Percentiles rank a stretch among this genome's conserved stretches.
Evolutionary conservation across 306 rosid species (phyloP).

Genomic region (Glycine soja): DNA sequence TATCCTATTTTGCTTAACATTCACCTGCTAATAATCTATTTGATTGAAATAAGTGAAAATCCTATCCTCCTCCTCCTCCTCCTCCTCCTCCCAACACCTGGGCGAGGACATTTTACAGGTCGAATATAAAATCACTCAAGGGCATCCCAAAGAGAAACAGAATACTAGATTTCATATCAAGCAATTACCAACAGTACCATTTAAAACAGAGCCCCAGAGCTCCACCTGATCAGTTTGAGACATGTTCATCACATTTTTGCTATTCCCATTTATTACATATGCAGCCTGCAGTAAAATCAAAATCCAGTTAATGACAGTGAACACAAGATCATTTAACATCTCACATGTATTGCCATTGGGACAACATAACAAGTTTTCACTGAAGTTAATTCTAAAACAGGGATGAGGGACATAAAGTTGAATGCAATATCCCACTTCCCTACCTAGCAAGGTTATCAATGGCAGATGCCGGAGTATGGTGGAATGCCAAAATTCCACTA

Average conservation of each 20-base stretch:
- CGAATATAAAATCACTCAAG: conserved; percentile 12
- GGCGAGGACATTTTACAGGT: background rate
- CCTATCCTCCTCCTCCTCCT: background rate
- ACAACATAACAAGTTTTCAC: conserved; percentile 34
- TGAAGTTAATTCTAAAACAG: background rate
- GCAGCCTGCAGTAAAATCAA: conserved; percentile 71
- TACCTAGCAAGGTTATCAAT: background rate
- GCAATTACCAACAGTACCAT: conserved; percentile 63
- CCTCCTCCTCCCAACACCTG: background rate
- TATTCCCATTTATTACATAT: conserved; percentile 81
- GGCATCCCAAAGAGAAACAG: conserved; percentile 28
- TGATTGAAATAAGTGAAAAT: conserved; percentile 29
- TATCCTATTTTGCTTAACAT: background rate
- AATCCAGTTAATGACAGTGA: background rate
- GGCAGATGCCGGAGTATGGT: too few relatives aligned
- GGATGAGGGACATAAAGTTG: background rate
- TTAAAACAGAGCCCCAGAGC: conserved; percentile 85
- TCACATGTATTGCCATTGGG: conserved; percentile 6
- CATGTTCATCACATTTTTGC: conserved; percentile 98
- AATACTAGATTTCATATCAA: conserved; percentile 28
- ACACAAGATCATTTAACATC: conserved; percentile 25
- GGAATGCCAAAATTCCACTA: too few relatives aligned
- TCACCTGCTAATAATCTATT: background rate
- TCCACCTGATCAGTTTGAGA: conserved; percentile 96
- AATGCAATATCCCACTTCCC: conserved; percentile 7